Evolutionary conservation across 805 yeast genomes (phyloP), one percentile per base, ranked within the genome.

Genomic region (Blastobotrys attinorum): DNA sequence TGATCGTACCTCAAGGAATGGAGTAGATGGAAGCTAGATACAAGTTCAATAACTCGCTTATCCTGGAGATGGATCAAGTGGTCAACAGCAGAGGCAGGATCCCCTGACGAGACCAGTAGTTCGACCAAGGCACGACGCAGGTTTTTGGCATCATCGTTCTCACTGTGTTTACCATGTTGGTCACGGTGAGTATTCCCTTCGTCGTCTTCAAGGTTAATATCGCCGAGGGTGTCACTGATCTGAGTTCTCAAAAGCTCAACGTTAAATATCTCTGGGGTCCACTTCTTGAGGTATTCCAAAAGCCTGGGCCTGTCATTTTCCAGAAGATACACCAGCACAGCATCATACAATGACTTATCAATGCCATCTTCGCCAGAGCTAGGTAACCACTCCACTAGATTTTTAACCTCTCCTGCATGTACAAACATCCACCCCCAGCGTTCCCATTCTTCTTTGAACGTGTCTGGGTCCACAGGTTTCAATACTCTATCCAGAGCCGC

Each of bases 21-120:
- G 34, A 89, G 61, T 23, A 90, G 62, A 53, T 87, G 90, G 56
- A 81, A 71, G 31, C 71, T 66, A 8, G 79, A 66, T 39, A 88
- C 64, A 43, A 86, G 74, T 31, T 72, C 69, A 36, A 89, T 57
- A 0, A 79, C 72, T 13, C 71, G 54, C 0, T 67, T 57, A 57
- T 83, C 88, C 48, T 72, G 67, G 22, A 82, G 61, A 15, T 59
- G 59, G 11, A 85, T 68, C 51, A 85, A 65, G 56, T 82, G 88
- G 0, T 69, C 69, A 5, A 83, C 77, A 1, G 96, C 89, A 27
- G 70, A 68, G 1, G 66, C 64, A 2, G 82, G 82, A 35, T 80
- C 81, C 25, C 74, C 72, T 0, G 77, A 63, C 40, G 71, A 69
- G 8, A 81, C 63, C 52, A 81, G 81, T 7, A 87, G 54, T 8